Evolutionary conservation across 1,284 basidiomycete species (phyloP).

Genomic region (Acaromyces ingoldii): DNA sequence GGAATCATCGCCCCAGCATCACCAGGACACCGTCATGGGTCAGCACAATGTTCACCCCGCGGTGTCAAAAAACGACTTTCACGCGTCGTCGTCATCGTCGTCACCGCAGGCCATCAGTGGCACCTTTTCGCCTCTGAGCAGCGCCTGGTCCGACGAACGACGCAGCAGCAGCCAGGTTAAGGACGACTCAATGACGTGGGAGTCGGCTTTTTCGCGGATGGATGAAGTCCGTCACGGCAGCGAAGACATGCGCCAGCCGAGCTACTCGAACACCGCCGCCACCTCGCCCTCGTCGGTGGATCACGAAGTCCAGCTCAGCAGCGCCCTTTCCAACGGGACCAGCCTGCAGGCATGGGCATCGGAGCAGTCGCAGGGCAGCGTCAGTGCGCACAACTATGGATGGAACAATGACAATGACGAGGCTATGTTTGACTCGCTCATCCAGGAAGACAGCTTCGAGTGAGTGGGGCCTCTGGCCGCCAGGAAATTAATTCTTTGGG

Average conservation of each 20-base stretch:
- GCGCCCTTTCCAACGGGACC: background rate
- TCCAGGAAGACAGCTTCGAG: slow-evolving; percentile 37
- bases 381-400: too few relatives aligned
- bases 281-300: background rate
- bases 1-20: background rate
- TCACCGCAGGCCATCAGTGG: too few relatives aligned
- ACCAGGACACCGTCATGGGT: background rate
- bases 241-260: background rate
- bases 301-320: background rate
- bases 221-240: background rate
- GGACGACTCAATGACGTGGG: too few relatives aligned
- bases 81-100: background rate
- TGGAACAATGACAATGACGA: slow-evolving; percentile 27
- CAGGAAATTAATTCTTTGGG: too few relatives aligned
- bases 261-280: background rate
- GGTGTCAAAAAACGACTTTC: background rate
- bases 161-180: too few relatives aligned
- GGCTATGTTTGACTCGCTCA: slow-evolving; percentile 43
- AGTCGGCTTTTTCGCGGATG: too few relatives aligned
- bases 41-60: background rate
- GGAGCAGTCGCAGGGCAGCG: too few relatives aligned
- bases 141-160: too few relatives aligned
- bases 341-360: background rate
- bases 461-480: too few relatives aligned
- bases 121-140: too few relatives aligned